Evolutionary conservation across 768 basidiomycete species (phyloP).

Genomic region (Scleroderma citrinum): DNA sequence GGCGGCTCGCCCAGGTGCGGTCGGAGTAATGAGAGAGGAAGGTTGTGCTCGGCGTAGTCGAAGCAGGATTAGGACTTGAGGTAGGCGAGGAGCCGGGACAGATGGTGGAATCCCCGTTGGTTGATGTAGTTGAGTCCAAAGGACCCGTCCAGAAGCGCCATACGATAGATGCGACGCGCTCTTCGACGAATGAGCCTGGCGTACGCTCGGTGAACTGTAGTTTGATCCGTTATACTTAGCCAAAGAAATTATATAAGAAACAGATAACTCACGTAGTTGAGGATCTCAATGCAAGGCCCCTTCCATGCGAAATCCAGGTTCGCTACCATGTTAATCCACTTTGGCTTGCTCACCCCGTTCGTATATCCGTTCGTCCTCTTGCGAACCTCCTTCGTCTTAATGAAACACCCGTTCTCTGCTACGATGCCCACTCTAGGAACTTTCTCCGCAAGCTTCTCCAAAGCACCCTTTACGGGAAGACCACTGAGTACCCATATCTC

Average conservation of each 20-base stretch:
- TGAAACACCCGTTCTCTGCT: conserved; percentile 87
- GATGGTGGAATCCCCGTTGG: not conserved
- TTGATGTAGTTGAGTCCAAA: conserved; percentile 12
- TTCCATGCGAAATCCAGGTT: conserved; percentile 82
- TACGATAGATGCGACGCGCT: conserved; percentile 74
- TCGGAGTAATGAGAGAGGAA: conserved; percentile 40
- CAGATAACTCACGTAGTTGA: conserved; percentile 62
- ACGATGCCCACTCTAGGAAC: conserved; percentile 72
- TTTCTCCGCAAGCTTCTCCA: conserved; percentile 56
- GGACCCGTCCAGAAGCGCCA: conserved; percentile 79
- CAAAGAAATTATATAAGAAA: not conserved
- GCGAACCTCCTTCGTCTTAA: conserved; percentile 44
- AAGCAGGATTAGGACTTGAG: not conserved
- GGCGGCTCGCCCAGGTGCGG: conserved; percentile 76
- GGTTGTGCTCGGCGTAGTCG: not conserved
- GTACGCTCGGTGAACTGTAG: conserved; percentile 84
- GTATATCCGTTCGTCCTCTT: conserved; percentile 8
- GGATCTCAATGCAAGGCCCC: conserved; percentile 69
- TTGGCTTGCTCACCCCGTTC: conserved; percentile 13
- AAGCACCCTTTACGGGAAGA: conserved; percentile 51
- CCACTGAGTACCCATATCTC: conserved; percentile 84
- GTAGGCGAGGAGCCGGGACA: conserved; percentile 21
- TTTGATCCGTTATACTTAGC: not conserved
- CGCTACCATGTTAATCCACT: conserved; percentile 77
- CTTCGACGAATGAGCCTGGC: conserved; percentile 79